Conservation (phyloP, 2,329 filamentous ascomycete species). For the Talaromyces sp. region DNA sequence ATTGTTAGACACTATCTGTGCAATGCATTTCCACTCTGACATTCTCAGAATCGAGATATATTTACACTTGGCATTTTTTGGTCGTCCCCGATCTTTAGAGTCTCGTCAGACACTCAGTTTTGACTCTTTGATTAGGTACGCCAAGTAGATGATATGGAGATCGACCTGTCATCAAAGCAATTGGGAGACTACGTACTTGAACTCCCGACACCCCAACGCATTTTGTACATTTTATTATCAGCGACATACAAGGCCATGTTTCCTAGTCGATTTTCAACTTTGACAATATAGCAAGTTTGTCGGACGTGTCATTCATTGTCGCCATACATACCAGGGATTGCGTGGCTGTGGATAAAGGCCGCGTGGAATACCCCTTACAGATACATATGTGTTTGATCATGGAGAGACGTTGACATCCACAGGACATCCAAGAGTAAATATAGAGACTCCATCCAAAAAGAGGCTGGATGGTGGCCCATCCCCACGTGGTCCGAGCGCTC, state of each 20-base stretch:
- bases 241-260: neutral
- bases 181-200: neutral
- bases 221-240: neutral
- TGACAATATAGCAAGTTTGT: neutral
- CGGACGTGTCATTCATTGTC: neutral
- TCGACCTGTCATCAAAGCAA: neutral
- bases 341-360: neutral
- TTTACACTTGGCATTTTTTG: neutral
- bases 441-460: neutral
- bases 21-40: neutral
- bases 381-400: neutral
- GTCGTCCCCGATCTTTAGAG: neutral
- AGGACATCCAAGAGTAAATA: neutral
- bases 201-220: neutral
- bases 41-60: neutral
- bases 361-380: neutral
- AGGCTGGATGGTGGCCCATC: constrained; percentile 8
- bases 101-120: neutral
- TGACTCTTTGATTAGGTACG: neutral
- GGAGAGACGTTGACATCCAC: neutral
- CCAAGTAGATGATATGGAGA: neutral
- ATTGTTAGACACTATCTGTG: neutral
- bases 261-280: neutral
- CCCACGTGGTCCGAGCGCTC: constrained; percentile 9
- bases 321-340: neutral